phyloP scores from a whole-genome alignment of 306 rosid genomes.

The Pterocarpus macrocarpus region DNA sequence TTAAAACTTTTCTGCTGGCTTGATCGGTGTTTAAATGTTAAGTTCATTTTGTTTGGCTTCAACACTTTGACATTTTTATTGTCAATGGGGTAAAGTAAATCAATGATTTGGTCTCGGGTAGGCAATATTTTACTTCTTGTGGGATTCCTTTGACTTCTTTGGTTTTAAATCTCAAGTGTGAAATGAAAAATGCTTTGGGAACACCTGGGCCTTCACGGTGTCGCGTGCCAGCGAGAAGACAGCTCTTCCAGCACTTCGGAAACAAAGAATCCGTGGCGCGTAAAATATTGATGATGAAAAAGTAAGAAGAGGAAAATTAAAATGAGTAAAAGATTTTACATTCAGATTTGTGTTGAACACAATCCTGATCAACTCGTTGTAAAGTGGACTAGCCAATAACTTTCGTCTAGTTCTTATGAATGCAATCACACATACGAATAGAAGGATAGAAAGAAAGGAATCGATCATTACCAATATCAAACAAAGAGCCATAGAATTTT shows the following conservation, averaged over 20 bases:
- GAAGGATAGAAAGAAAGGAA: constrained; percentile 45
- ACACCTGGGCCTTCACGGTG: constrained; percentile 39
- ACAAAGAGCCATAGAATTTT: constrained; percentile 41
- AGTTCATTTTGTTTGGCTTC: not conserved
- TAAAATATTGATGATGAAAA: not conserved
- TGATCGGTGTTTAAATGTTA: constrained; percentile 6
- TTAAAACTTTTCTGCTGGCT: constrained; percentile 23
- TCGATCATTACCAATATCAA: constrained; percentile 39
- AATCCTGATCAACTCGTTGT: not conserved
- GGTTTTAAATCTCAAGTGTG: constrained; percentile 39
- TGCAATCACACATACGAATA: not conserved
- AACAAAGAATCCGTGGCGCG: not conserved
- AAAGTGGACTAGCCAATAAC: not conserved
- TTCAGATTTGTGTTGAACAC: constrained; percentile 15
- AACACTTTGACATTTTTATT: constrained; percentile 28
- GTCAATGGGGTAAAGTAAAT: constrained; percentile 13
- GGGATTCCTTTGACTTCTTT: constrained; percentile 27
- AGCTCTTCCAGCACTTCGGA: constrained; percentile 37
- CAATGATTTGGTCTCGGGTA: constrained; percentile 36
- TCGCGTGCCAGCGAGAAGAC: constrained; percentile 41
- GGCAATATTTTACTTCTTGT: not conserved
- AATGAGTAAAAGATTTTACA: not conserved
- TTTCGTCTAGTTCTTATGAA: not conserved
- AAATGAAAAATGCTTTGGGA: constrained; percentile 26
- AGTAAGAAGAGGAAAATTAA: not conserved